These are phyloP conservation scores for Mucor saturninus DNA, from an alignment of 371 early-diverging fungal species.

Conservation along the genomic window DNA sequence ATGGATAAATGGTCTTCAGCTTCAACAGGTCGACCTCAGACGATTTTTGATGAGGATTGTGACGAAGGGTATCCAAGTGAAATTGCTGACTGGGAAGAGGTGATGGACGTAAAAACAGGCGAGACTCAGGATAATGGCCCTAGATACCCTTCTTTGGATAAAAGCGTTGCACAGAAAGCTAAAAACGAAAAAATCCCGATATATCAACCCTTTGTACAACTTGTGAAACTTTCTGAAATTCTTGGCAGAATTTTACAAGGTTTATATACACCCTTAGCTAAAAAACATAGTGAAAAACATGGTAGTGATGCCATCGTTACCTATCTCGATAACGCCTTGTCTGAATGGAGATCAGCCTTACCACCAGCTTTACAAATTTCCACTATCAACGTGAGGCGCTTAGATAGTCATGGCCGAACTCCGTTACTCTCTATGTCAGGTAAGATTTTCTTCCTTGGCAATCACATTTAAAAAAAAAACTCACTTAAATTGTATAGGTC, in stretches of 20 bases:
- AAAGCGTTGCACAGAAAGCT: slow-evolving; percentile 35
- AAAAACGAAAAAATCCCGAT: slow-evolving; percentile 44
- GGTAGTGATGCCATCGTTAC: slow-evolving; percentile 56
- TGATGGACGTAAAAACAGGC: slow-evolving; percentile 38
- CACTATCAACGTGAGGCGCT: slow-evolving; percentile 30
- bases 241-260: slow-evolving; percentile 52
- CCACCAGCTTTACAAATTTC: slow-evolving; percentile 50
- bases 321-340: slow-evolving; percentile 45
- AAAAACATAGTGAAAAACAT: slow-evolving; percentile 48
- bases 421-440: slow-evolving; percentile 52
- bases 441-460: slow-evolving; percentile 2
- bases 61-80: slow-evolving; percentile 51
- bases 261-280: slow-evolving; percentile 54
- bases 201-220: slow-evolving; percentile 56
- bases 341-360: slow-evolving; percentile 47
- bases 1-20: slow-evolving; percentile 63
- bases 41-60: slow-evolving; percentile 57
- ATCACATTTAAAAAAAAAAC: background rate
- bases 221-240: slow-evolving; percentile 51
- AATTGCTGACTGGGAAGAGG: slow-evolving; percentile 47
- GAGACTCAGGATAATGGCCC: slow-evolving; percentile 13
- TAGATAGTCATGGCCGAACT: slow-evolving; percentile 35
- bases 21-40: slow-evolving; percentile 57
- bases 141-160: slow-evolving; percentile 46
- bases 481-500: slow-evolving; percentile 23